Percentiles rank a stretch among this genome's conserved stretches.
phyloP scores from a whole-genome alignment of 371 early-diverging fungal genomes.

The Mortierella polycephala region DNA sequence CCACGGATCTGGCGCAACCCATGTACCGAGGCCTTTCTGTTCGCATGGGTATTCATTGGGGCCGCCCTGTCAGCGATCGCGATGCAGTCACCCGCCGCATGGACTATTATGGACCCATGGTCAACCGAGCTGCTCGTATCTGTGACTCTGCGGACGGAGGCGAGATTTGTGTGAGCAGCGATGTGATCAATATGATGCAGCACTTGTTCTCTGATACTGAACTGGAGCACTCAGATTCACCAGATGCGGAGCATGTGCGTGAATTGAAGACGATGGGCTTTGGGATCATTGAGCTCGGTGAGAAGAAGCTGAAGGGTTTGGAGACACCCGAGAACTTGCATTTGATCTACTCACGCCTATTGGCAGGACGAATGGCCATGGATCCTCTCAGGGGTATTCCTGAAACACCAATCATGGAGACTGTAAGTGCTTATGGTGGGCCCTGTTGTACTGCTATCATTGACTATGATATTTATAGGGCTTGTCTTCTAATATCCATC shows the following conservation, averaged over 20 bases:
- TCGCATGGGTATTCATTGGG: conserved; percentile 97
- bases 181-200: conserved; percentile 67
- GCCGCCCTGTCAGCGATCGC: conserved; percentile 89
- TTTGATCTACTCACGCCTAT: conserved; percentile 66
- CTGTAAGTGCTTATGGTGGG: conserved; percentile 31
- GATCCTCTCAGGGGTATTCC: conserved; percentile 23
- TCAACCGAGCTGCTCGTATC: conserved; percentile 90
- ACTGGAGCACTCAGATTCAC: conserved; percentile 40
- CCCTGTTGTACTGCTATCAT: background rate
- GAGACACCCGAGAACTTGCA: conserved; percentile 91
- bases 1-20: conserved; percentile 57
- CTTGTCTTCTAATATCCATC: background rate
- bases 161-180: conserved; percentile 82
- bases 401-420: conserved; percentile 61
- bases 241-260: conserved; percentile 39
- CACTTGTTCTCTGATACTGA: conserved; percentile 55
- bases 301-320: conserved; percentile 86
- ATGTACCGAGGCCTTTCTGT: conserved; percentile 92
- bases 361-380: conserved; percentile 38
- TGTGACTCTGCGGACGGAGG: conserved; percentile 93
- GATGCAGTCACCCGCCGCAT: conserved; percentile 92
- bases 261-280: conserved; percentile 77
- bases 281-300: conserved; percentile 80
- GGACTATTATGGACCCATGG: conserved; percentile 97
- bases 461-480: background rate